A percentile compares a stretch with the other conserved stretches of the same genome.
Evolutionary conservation across 441 rosid species (phyloP).

Genomic region (Populus hybrid): DNA sequence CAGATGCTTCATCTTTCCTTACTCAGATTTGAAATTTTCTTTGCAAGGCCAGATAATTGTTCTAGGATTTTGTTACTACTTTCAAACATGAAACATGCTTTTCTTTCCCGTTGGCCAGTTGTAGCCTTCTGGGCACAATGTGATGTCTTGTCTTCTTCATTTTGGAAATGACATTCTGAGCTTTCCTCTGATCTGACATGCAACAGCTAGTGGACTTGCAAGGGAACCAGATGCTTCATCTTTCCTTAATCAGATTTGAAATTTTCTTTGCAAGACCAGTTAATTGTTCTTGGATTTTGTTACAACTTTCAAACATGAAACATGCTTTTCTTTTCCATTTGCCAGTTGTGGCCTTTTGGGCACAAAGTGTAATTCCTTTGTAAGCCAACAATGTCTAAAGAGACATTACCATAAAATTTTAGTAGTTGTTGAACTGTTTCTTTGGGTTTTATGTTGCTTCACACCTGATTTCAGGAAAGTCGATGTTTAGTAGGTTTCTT

Average conservation of each 20-base stretch:
- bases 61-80: neutral
- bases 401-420: neutral
- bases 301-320: neutral
- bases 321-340: neutral
- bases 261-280: neutral
- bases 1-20: neutral
- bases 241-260: neutral
- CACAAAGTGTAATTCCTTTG: neutral
- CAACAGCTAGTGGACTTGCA: neutral
- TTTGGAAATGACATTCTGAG: neutral
- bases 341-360: neutral
- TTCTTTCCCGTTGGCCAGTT: neutral
- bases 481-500: neutral
- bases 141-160: too few relatives aligned
- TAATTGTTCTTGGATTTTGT: neutral
- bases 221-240: neutral
- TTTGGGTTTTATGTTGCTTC: constrained; percentile 3
- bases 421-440: neutral
- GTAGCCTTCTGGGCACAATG: neutral
- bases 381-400: neutral
- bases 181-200: neutral
- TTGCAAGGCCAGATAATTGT: neutral
- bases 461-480: neutral
- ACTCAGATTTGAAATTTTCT: too few relatives aligned
- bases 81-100: neutral